These are phyloP conservation scores for Cercospora citrullina DNA, from an alignment of 2,329 filamentous ascomycete genomes.

Conservation along the genomic window DNA sequence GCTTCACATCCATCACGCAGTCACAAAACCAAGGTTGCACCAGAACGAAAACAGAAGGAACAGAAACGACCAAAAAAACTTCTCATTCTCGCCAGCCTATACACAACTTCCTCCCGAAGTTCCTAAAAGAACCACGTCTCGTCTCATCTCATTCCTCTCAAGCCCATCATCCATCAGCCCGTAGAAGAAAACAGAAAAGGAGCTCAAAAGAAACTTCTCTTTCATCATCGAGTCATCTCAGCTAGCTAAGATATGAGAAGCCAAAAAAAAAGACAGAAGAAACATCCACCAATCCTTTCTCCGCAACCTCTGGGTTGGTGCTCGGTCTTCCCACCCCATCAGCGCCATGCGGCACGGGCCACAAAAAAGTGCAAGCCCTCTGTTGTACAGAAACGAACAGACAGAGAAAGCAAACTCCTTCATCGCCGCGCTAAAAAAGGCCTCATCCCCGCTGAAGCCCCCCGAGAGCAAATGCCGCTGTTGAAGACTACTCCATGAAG, in stretches of 20 bases:
- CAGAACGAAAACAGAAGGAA: neutral
- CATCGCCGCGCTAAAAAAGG: constrained; percentile 11
- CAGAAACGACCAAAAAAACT: neutral
- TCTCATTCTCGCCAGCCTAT: neutral
- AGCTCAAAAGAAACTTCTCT: neutral
- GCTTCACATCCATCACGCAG: neutral
- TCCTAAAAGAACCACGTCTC: neutral
- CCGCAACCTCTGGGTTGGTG: neutral
- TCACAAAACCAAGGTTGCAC: neutral
- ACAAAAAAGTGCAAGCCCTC: constrained; percentile 14
- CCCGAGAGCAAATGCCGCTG: constrained; percentile 21
- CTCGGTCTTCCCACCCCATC: neutral
- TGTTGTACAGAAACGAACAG: constrained; percentile 25
- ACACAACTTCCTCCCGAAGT: neutral
- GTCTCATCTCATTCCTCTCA: neutral
- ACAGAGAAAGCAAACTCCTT: constrained; percentile 18
- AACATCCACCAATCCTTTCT: neutral
- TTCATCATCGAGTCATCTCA: neutral
- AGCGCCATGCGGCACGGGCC: constrained; percentile 22
- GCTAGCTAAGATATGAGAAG: neutral
- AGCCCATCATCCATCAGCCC: neutral
- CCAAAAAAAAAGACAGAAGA: neutral
- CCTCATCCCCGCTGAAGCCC: constrained; percentile 12
- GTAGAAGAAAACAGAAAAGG: neutral
- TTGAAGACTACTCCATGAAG: neutral